Evolutionary conservation across 75 land plant species (phyloP).

Genomic region (Gnetum montanum): DNA sequence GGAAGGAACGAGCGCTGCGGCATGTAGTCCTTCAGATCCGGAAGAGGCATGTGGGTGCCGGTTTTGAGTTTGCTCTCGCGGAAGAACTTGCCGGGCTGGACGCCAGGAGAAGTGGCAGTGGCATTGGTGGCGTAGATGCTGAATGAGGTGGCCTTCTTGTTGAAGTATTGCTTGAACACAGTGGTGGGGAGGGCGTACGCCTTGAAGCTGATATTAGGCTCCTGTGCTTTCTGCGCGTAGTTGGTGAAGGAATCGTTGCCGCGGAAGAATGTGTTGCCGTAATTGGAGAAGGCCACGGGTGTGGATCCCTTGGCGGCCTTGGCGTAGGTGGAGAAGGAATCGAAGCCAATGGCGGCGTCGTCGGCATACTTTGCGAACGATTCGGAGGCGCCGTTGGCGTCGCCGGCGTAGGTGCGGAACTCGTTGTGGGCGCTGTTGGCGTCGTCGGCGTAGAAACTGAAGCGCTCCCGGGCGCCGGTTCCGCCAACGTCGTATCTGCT

Average conservation of each 20-base stretch:
- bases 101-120: neutral
- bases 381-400: slow-evolving; percentile 7
- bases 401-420: slow-evolving; percentile 11
- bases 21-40: slow-evolving; percentile 12
- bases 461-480: slow-evolving; percentile 11
- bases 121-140: neutral
- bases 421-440: slow-evolving; percentile 14
- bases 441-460: slow-evolving; percentile 9
- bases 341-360: neutral
- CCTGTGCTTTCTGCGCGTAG: neutral
- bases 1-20: slow-evolving; percentile 19
- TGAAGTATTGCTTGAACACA: neutral
- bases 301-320: neutral
- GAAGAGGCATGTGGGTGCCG: slow-evolving; percentile 13
- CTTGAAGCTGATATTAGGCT: slow-evolving; percentile 20
- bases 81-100: slow-evolving; percentile 40
- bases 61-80: slow-evolving; percentile 10
- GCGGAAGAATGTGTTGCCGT: neutral
- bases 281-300: neutral
- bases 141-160: neutral
- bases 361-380: slow-evolving; percentile 8
- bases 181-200: slow-evolving; percentile 13
- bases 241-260: slow-evolving; percentile 7
- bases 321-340: slow-evolving; percentile 10
- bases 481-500: slow-evolving; percentile 12